Conservation (phyloP, 1,284 basidiomycete species). For the Pseudozyma pruni region DNA sequence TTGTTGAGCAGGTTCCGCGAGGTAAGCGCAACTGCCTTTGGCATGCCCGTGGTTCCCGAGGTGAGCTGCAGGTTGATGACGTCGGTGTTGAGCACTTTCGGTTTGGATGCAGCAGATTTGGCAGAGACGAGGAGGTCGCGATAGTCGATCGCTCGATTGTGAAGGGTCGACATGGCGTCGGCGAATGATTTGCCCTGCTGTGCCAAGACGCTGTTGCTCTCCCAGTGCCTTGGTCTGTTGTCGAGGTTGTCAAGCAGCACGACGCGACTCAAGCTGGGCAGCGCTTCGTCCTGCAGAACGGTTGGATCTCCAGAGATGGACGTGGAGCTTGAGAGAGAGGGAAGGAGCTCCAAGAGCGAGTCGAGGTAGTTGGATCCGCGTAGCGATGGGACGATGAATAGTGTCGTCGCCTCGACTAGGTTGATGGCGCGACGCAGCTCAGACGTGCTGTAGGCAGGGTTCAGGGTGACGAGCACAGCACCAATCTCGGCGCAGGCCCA, state of each 20-base stretch:
- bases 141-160: conserved; percentile 46
- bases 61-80: conserved; percentile 76
- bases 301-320: conserved; percentile 19
- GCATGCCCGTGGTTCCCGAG: conserved; percentile 44
- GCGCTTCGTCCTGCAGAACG: conserved; percentile 72
- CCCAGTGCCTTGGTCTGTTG: conserved; percentile 47
- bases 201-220: conserved; percentile 49
- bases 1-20: conserved; percentile 82
- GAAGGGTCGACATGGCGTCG: conserved; percentile 37
- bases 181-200: conserved; percentile 39
- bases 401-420: conserved; percentile 76
- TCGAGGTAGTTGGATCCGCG: conserved; percentile 51
- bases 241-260: conserved; percentile 76
- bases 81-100: conserved; percentile 72
- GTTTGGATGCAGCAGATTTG: conserved; percentile 75
- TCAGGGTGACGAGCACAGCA: conserved; percentile 81
- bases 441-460: conserved; percentile 79
- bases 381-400: conserved; percentile 77
- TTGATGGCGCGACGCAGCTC: conserved; percentile 77
- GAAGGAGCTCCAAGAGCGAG: conserved; percentile 73
- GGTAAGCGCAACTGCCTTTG: conserved; percentile 57
- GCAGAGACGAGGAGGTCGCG: conserved; percentile 46
- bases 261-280: conserved; percentile 77
- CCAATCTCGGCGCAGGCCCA: conserved; percentile 85
- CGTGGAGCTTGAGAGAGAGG: conserved; percentile 74